Evolutionary conservation across 1,139 yeast species (phyloP), one percentile per base, ranked within the genome.

Genomic region (Candida glucosophila): DNA sequence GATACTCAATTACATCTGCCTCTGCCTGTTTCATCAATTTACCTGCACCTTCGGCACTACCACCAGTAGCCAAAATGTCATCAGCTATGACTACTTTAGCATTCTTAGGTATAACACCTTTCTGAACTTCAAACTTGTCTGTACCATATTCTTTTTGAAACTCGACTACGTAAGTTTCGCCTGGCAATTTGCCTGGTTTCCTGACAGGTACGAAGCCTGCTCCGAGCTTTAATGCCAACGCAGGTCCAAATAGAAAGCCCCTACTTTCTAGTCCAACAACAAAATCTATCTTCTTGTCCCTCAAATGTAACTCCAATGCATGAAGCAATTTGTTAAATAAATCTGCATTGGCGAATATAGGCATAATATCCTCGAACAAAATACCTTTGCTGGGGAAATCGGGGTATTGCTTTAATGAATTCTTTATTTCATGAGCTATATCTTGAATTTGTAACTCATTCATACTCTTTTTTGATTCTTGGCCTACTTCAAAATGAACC

Each of bases 11-110:
- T 30, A 88, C 70, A 31, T 78, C 70, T 32, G 77, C 95, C 29
- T 77, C 78, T 24, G 56, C 42, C 56, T 72, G 60, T 46, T 57
- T 56, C 28, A 85, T 81, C 40, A 92, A 70, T 44, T 82, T 79
- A 31, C 95, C 97, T 22, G 97, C 98, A 34, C 93, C 96, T 33
- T 58, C 62, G 12, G 98, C 98, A 47, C 94, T 79, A 22, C 98
- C 98, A 40, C 97, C 98, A 22, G 98, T 90, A 25, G 98, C 98
- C 53, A 92, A 80, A 44, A 90, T 86, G 50, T 90, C 99, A 52
- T 90, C 98, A 18, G 90, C 93, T 39, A 90, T 69, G 23, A 90
- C 65, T 18, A 90, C 92, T 33, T 67, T 80, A 28, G 94, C 69
- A 20, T 90, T 94, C 33, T 67, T 67, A 39, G 86, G 81, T 40